Conservation (phyloP, 1,284 basidiomycete species). For the Naganishia albida region DNA sequence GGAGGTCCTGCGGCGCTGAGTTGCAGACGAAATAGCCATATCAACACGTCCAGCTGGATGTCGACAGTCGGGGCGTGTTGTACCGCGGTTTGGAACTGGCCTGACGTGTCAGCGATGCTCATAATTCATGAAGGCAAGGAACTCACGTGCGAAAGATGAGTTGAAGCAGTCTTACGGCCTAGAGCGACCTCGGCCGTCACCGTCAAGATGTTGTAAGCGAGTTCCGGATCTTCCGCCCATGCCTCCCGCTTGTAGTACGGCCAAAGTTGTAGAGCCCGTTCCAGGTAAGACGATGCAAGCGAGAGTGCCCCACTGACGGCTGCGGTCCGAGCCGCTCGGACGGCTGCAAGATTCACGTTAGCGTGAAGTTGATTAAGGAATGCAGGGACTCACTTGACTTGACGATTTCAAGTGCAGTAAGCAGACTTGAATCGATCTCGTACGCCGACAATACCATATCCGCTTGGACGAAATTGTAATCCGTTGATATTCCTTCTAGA, state of each 20-base stretch:
- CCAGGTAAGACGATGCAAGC: slow-evolving; percentile 13
- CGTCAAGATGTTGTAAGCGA: slow-evolving; percentile 1
- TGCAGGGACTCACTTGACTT: not conserved
- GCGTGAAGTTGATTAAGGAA: too few relatives aligned
- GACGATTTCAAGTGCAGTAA: not conserved
- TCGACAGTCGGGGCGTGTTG: not conserved
- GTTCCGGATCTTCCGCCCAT: slow-evolving; percentile 14
- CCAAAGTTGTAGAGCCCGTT: not conserved
- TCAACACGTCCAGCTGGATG: slow-evolving; percentile 15
- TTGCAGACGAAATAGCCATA: slow-evolving; percentile 23
- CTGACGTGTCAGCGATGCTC: not conserved
- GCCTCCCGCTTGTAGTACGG: not conserved
- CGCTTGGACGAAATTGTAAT: slow-evolving; percentile 15
- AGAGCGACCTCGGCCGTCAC: slow-evolving; percentile 19
- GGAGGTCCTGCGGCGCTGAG: not conserved
- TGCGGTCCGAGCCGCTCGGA: slow-evolving; percentile 17
- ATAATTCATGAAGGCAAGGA: not conserved
- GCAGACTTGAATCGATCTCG: not conserved
- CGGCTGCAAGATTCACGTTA: not conserved
- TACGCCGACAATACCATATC: slow-evolving; percentile 36
- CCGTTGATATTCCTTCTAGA: slow-evolving; percentile 10
- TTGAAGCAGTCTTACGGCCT: not conserved
- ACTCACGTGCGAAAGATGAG: not conserved
- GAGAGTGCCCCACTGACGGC: slow-evolving; percentile 12
- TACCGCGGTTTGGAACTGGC: slow-evolving; percentile 3